Evolutionary conservation across 164 flowering plant species (phyloP).

Genomic region (Warburgia ugandensis): DNA sequence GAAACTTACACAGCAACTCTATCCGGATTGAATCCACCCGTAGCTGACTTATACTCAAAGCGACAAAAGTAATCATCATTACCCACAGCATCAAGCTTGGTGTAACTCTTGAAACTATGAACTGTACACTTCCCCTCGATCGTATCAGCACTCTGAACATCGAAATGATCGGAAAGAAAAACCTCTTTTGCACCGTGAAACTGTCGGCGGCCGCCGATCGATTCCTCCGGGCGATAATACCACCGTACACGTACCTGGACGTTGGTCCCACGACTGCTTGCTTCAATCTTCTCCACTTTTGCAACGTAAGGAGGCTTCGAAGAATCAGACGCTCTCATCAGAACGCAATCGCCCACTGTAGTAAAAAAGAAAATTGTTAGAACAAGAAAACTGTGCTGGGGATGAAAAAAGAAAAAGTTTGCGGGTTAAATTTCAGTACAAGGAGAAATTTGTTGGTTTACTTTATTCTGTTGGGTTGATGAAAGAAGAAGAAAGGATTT

Average conservation of each 20-base stretch:
- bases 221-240: conserved; percentile 67
- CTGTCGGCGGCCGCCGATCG: conserved; percentile 54
- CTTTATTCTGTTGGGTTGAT: background rate
- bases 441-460: too few species aligned
- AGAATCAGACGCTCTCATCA: conserved; percentile 52
- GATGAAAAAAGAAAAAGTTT: background rate
- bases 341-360: conserved; percentile 53
- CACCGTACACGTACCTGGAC: conserved; percentile 51
- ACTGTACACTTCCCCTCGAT: conserved; percentile 61
- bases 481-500: background rate
- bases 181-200: conserved; percentile 63
- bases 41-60: conserved; percentile 60
- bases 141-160: conserved; percentile 59
- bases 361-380: background rate
- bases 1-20: conserved; percentile 58
- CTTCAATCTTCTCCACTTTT: conserved; percentile 50
- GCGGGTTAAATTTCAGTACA: too few species aligned
- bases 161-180: conserved; percentile 55
- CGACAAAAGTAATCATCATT: conserved; percentile 57
- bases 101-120: conserved; percentile 52
- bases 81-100: conserved; percentile 53
- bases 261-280: conserved; percentile 31
- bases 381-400: background rate
- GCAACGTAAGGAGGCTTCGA: conserved; percentile 56
- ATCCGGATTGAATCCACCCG: conserved; percentile 55